A percentile compares a stretch with the other conserved stretches of the same genome.
Evolutionary conservation across 2,329 filamentous ascomycete species (phyloP).

Genomic region (Cladorrhinum sp.): DNA sequence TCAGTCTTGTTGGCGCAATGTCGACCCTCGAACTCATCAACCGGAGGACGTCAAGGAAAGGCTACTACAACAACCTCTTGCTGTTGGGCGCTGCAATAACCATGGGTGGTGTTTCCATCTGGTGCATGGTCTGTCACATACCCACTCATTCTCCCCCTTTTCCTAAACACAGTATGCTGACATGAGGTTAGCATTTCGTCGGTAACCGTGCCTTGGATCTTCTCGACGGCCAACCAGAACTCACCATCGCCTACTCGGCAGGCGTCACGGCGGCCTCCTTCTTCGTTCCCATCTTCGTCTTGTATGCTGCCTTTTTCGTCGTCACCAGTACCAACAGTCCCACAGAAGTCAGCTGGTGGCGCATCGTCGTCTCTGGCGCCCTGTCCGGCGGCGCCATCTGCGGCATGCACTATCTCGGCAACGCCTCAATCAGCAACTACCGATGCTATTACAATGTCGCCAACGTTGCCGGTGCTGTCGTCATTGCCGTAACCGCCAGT

Average conservation of each 20-base stretch:
- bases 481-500: conserved; percentile 72
- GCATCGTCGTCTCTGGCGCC: conserved; percentile 61
- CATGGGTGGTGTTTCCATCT: conserved; percentile 73
- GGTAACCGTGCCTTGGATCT: conserved; percentile 77
- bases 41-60: conserved; percentile 66
- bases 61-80: conserved; percentile 65
- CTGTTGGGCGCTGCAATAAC: conserved; percentile 62
- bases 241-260: conserved; percentile 72
- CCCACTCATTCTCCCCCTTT: background rate
- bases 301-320: conserved; percentile 68
- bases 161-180: background rate
- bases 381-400: conserved; percentile 73
- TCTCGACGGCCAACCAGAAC: conserved; percentile 54
- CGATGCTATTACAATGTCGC: conserved; percentile 56
- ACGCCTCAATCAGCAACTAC: conserved; percentile 79
- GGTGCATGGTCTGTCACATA: conserved; percentile 58
- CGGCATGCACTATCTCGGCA: conserved; percentile 87
- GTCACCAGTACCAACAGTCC: conserved; percentile 56
- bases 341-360: conserved; percentile 49
- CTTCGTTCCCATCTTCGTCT: conserved; percentile 72
- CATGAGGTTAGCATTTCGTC: conserved; percentile 66
- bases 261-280: conserved; percentile 74
- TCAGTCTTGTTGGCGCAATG: conserved; percentile 72
- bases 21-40: conserved; percentile 82
- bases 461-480: conserved; percentile 64